phyloP scores from a whole-genome alignment of 2,329 filamentous ascomycete species.

The Pseudocercospora musae region DNA sequence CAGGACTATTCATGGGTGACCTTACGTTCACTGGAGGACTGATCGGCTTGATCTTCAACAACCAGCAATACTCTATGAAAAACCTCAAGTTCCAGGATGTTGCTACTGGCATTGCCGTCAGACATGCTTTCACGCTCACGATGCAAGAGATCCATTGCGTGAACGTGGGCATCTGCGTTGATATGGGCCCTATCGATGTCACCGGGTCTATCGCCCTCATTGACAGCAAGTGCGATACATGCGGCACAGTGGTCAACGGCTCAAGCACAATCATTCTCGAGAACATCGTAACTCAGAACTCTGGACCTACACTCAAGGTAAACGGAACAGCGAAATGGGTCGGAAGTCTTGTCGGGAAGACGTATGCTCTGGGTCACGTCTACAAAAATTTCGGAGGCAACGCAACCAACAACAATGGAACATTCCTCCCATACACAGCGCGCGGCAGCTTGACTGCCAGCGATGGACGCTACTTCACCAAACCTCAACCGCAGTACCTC shows the following conservation, averaged over 20 bases:
- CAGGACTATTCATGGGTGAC: conserved; percentile 42
- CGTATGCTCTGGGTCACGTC: conserved; percentile 24
- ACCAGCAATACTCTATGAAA: conserved; percentile 55
- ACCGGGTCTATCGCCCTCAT: conserved; percentile 28
- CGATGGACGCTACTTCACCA: conserved; percentile 42
- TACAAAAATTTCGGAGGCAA: conserved; percentile 20
- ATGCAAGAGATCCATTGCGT: conserved; percentile 27
- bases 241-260: conserved; percentile 20
- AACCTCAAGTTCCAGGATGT: conserved; percentile 29
- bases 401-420: conserved; percentile 13
- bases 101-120: conserved; percentile 21
- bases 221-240: conserved; percentile 22
- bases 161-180: conserved; percentile 29
- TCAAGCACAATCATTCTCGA: conserved; percentile 22
- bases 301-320: conserved; percentile 21
- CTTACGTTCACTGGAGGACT: conserved; percentile 59
- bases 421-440: conserved; percentile 19
- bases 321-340: conserved; percentile 26
- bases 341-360: conserved; percentile 36
- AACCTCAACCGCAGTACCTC: conserved; percentile 43
- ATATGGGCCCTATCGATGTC: conserved; percentile 21
- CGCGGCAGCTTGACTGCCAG: conserved; percentile 19
- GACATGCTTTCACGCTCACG: conserved; percentile 25
- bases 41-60: conserved; percentile 54
- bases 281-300: conserved; percentile 23